Base-by-base conservation (phyloP, 2,329 filamentous ascomycete species). In the Chaetomium sp. region DNA sequence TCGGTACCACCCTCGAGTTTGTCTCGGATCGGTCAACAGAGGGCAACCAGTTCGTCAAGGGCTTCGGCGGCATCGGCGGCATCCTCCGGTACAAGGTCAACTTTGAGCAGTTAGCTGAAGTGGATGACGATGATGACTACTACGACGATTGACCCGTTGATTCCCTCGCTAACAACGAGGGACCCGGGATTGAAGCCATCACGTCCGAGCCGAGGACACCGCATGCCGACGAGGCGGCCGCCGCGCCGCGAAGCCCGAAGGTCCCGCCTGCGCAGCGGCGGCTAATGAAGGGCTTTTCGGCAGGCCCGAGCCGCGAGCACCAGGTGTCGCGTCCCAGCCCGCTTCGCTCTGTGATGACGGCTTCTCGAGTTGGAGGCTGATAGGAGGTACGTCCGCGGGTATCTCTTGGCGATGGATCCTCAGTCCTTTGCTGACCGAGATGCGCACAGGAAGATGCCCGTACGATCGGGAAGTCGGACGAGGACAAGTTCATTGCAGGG, bases 41-140 rank as follows among this genome's bases (percentile, higher is more conserved):
- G 82, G 95, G 95, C 77, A 99, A 99, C 82, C 95, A 99, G 83
- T 99, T 99, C 81, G 95, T 99, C 75, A 98, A 97, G 84, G 95
- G 95, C 69, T 99, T 99, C 76, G 95, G 95, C 89, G 95, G 95
- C 76, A 97, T 99, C 73, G 95, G 95, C 72, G 94, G 94, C 70
- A 90, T 99, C 75, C 88, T 99, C 77, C 93, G 95, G 73, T 99
- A 99, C 88, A 97, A 97, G 85, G 92, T 99, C 85, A 99, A 99
- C 85, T 99, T 99, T 82, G 96, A 99, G 82, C 96, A 99, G 81
- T 86, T 99, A 79, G 90, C 90, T 79, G 95, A 98, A 78, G 85
- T 90, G 75, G 88, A 90, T 75, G 93, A 96, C 78, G 91, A 95
- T 77, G 90, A 93, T 80, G 94, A 98, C 78, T 94, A 94, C 80